Evolutionary conservation across 768 basidiomycete genomes (phyloP).

Genomic region (Rhodosporidiobolus odoratus): DNA sequence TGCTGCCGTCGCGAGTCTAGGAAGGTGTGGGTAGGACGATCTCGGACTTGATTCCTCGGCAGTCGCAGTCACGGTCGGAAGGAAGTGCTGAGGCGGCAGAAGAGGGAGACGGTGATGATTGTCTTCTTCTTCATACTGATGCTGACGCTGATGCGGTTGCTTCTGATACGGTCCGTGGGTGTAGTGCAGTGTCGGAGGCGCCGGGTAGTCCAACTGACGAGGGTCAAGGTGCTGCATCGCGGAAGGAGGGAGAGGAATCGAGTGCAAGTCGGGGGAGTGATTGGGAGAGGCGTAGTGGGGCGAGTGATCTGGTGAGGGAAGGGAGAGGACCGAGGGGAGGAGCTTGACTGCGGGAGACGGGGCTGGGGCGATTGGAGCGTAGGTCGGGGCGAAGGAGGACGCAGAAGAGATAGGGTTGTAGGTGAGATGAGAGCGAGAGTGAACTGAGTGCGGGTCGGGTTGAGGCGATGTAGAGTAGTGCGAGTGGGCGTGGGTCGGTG

Average conservation of each 20-base stretch:
- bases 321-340: background rate
- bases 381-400: background rate
- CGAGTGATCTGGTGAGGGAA: background rate
- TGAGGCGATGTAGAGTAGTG: background rate
- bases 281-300: background rate
- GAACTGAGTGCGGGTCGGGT: background rate
- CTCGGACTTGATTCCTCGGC: no score
- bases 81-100: no score
- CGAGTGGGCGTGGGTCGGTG: background rate
- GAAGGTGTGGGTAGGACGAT: background rate
- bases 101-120: no score
- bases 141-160: no score
- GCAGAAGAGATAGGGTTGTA: background rate
- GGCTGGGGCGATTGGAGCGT: background rate
- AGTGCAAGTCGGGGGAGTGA: background rate
- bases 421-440: background rate
- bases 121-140: no score
- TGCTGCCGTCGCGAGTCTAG: no score
- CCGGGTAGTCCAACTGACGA: background rate
- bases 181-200: background rate
- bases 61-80: no score
- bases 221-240: background rate
- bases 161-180: no score
- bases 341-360: background rate
- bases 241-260: no score